Evolutionary conservation across 2,329 filamentous ascomycete genomes (phyloP), one percentile per base, ranked within the genome.

Genomic region (Xenoacremonium recifei): DNA sequence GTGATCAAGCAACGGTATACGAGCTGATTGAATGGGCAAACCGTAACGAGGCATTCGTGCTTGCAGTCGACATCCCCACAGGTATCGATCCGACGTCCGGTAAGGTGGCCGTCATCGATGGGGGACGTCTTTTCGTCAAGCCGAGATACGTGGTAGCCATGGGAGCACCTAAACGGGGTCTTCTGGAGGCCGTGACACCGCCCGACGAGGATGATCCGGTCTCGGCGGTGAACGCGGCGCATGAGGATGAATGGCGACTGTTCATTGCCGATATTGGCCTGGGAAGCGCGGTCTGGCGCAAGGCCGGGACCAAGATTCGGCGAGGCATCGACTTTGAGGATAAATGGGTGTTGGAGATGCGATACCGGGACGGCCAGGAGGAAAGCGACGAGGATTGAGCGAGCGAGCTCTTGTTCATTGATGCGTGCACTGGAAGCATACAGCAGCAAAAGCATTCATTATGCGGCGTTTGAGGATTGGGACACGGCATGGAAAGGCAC

Each of bases 1-100:
- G 86, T 13, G 87, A 95, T 51, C 89, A 95, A 61, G 83, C 85
- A 4, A 86, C 85, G 0, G 88, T 89, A 0, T 91, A 95, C 58
- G 87, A 95, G 59, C 80, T 96, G 59, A 93, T 96, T 58, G 86
- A 90, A 49, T 97, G 91, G 90, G 86, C 89, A 3, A 97, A 96
- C 61, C 85, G 90, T 50, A 88, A 85, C 60, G 87, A 90, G 50
- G 84, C 89, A 1, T 83, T 85, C 44, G 85, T 93, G 3, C 70
- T 99, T 16, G 87, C 90, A 0, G 80, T 99, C n/a, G 92, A 96
- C 61, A 82, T 95, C 5, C 93, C 93, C 1, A 92, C 88, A 0
- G 93, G 93, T 5, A 82, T 96, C 37, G 89, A 92, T 50, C 89
- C 88, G 3, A 82, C 83, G 0, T 84, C 82, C 29, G 89, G 89